Percentiles rank a stretch among this genome's conserved stretches.
Conservation (phyloP, 2,329 filamentous ascomycete species). For the Aspergillus cejpii region DNA sequence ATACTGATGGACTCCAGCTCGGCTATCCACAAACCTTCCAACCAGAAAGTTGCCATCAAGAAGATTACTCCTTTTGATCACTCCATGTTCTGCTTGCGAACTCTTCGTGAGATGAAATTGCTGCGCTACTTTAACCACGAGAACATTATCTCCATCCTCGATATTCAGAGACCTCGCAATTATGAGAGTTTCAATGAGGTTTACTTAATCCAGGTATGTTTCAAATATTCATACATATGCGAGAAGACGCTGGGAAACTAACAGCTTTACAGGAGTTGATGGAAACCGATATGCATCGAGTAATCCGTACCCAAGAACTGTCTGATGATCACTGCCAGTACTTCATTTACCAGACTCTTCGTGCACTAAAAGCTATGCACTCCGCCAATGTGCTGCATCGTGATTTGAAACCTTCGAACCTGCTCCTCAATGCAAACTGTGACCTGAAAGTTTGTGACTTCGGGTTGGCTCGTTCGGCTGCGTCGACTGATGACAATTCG, state of each 20-base stretch:
- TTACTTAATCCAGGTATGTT: constrained; percentile 85
- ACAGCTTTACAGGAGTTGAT: constrained; percentile 69
- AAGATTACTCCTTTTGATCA: constrained; percentile 99
- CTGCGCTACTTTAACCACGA: constrained; percentile 99
- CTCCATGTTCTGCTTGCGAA: constrained; percentile 96
- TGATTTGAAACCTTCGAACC: constrained; percentile 94
- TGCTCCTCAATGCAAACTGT: constrained; percentile 96
- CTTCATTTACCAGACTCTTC: constrained; percentile 98
- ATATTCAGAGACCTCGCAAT: constrained; percentile 95
- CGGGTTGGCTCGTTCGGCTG: constrained; percentile 87
- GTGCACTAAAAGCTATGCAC: constrained; percentile 97
- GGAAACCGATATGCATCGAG: constrained; percentile 99
- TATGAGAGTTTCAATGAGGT: constrained; percentile 97
- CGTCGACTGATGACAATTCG: constrained; percentile 98
- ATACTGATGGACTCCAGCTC: constrained; percentile 54
- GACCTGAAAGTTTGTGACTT: constrained; percentile 99
- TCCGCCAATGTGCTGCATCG: constrained; percentile 96
- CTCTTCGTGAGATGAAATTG: constrained; percentile 97
- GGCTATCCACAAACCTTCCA: constrained; percentile 93
- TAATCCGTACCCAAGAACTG: constrained; percentile 96
- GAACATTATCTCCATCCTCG: constrained; percentile 98
- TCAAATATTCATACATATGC: background rate
- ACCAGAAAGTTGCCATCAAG: constrained; percentile 99
- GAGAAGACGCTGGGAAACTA: background rate
- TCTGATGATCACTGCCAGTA: constrained; percentile 99